These are phyloP conservation scores for Ophiorrhiza pumila DNA, from an alignment of 257 asterid genomes.

Conservation along the genomic window DNA sequence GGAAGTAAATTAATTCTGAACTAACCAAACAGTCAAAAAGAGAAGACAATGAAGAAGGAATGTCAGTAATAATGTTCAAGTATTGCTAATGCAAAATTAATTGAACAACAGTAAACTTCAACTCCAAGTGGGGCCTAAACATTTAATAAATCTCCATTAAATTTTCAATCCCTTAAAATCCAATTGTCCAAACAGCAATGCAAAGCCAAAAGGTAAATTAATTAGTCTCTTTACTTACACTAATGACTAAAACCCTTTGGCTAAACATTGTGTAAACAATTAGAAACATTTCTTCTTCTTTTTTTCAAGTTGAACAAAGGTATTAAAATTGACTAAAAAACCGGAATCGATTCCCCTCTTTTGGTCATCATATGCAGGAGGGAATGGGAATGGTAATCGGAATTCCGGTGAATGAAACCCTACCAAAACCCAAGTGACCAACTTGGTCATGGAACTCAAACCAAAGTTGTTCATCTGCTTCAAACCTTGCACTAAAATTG, in stretches of 20 bases:
- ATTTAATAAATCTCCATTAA: background rate
- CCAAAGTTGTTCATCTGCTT: slow-evolving; percentile 55
- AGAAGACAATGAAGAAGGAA: background rate
- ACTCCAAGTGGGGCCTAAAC: background rate
- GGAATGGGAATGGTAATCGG: too few species aligned
- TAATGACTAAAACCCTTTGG: background rate
- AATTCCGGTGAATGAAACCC: slow-evolving; percentile 80
- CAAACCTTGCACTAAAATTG: slow-evolving; percentile 43
- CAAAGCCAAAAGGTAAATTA: background rate
- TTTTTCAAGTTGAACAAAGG: too few species aligned
- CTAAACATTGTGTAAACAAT: background rate
- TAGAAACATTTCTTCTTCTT: too few species aligned
- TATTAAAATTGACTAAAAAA: too few species aligned
- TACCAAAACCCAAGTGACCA: slow-evolving; percentile 87
- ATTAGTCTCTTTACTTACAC: too few species aligned
- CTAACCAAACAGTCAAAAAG: background rate
- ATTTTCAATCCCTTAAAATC: background rate
- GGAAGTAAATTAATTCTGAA: background rate
- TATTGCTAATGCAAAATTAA: background rate
- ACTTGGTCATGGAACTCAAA: slow-evolving; percentile 55
- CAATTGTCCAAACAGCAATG: slow-evolving; percentile 9
- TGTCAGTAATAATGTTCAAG: background rate
- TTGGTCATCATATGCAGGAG: slow-evolving; percentile 39
- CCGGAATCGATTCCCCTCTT: background rate
- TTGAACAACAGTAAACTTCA: background rate